Base-by-base conservation (phyloP, 2,329 filamentous ascomycete species). In the Neofusicoccum laricinum region DNA sequence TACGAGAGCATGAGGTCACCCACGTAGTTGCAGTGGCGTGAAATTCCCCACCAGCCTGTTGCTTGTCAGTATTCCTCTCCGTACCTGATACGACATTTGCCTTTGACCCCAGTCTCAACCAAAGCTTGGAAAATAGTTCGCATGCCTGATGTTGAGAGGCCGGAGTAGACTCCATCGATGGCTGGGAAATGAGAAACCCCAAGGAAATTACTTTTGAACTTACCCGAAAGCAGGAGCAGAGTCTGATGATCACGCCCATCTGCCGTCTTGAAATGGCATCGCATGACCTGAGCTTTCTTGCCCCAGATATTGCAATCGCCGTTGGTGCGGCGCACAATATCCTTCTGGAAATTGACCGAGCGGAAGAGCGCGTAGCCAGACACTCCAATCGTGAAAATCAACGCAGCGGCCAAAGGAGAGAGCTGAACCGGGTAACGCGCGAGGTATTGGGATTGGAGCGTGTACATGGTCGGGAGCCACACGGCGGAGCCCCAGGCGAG, bases 391-490 rank as follows among this genome's bases (percentile, higher is more conserved):
- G 61, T 19, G 17, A 78, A 66, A 32, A 78, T 68, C 17, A 66
- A 65, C 2, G 68, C 38, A 2, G 73, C 75, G 8, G 66, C 55
- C 1, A 72, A 19, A n/a, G 53, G 15, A n/a, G 72, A 58, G 40
- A 78, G 55, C 55, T 69, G 57, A 57, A 77, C 50, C 38, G 80
- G 80, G 63, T 82, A 78, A 1, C 71, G 69, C 2, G 79, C 78
- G 0, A 84, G 71, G 58, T 81, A 84, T 65, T 84, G 81, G 0
- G 76, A 76, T 65, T 84, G 81, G 0, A 82, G 73, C 0, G 81
- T 83, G 67, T 83, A 83, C 25, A 79, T 76, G 0, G 72, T 75
- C 0, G 81, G 81, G 2, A 84, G 71, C 71, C 78, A 82, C 15
- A 76, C 80, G 30, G 79, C 75, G 21, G 76, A 80, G 15, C 63